Evolutionary conservation across 169 alveolate genomes (phyloP), one percentile per base, ranked within the genome.

Genomic region (Plasmodium coatneyi): DNA sequence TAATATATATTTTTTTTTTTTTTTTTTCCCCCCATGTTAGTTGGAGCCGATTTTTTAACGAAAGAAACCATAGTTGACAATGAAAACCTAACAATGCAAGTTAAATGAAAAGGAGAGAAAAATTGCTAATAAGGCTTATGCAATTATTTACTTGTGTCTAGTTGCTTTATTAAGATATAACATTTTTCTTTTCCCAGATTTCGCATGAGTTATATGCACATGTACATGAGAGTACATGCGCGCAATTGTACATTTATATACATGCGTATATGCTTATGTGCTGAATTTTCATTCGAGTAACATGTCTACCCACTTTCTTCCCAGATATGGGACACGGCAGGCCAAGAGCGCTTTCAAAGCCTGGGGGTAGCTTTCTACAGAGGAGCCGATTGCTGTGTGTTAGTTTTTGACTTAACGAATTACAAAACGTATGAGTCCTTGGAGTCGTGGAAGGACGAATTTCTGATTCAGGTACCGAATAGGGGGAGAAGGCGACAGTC

Each of bases 331-430:
- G 99, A 99, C 89, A 99, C 99, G 25, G 99, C 99, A 66, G 99
- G 99, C 2, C 99, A 99, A 95, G 99, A 99, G 96, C 96, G 99
- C 80, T 99, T 99, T 96, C 99, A 99, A 96, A 97, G 99, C 71
- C 95, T 99, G 79, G 99, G 99, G 16, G 99, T 98, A 52, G 99
- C 99, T 41, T 99, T 99, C 95, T 99, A 99, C 95, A 96, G 99
- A 74, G 99, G 99, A 34, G 99, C 99, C 16, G 99, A 99, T 93
- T 98, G 99, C 95, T 99, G 99, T 95, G 99, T 98, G 79, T 95
- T 99, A 80, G 99, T 98, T 54, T 99, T 98, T 96, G 99, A 99
- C 92, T 96, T 97, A 84, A 97, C 98, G 25, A 95, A 93, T 52
- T 93, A 95, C 66, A 98, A 98, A 95, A 97, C 99, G 22, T 98